Evolutionary conservation across 1,139 yeast genomes (phyloP), one percentile per base, ranked within the genome.

Genomic region (Taphrina pruni): DNA sequence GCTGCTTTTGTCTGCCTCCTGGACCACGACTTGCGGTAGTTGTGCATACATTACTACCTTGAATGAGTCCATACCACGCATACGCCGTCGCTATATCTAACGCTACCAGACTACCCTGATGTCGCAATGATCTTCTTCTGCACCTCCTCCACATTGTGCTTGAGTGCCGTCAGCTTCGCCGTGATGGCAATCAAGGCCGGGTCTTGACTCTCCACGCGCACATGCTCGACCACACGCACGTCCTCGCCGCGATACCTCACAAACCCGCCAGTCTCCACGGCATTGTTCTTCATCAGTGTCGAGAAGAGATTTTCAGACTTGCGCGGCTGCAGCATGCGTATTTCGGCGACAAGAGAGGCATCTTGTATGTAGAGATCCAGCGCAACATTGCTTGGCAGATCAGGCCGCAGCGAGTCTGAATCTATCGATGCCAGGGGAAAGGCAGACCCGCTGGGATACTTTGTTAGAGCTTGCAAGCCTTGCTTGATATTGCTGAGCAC

Each of bases 151-250:
- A 64, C 61, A n/a, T 35, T 35, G 43, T 64, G 60, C 61, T 56
- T 64, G 39, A 64, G 36, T 8, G 67, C 79, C 58, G 75, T 76
- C 56, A 83, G 73, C 72, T 83, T 83, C 7, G 84, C 78, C 26
- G 79, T 75, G 5, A 82, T 79, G 43, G 83, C 79, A 26, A 83
- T 78, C 58, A 83, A 72, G 61, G 78, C 78, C 6, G 85, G 85
- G 70, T 83, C 86, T 71, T 82, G 84, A 41, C 83, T 78, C 41
- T 80, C 79, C 17, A 80, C 79, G 7, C 79, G 74, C 5, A 81
- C 72, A 65, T 80, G 79, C 65, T 81, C 84, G 3, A 82, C 83
- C 4, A 80, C 80, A 52, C 74, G 74, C 21, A 77, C 78, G 69
- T 80, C 58, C 36, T 60, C 48, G 17, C 64, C 65, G 21, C 55